Evolutionary conservation across 2,329 filamentous ascomycete genomes (phyloP).

Genomic region (Pyrenochaeta sp.): DNA sequence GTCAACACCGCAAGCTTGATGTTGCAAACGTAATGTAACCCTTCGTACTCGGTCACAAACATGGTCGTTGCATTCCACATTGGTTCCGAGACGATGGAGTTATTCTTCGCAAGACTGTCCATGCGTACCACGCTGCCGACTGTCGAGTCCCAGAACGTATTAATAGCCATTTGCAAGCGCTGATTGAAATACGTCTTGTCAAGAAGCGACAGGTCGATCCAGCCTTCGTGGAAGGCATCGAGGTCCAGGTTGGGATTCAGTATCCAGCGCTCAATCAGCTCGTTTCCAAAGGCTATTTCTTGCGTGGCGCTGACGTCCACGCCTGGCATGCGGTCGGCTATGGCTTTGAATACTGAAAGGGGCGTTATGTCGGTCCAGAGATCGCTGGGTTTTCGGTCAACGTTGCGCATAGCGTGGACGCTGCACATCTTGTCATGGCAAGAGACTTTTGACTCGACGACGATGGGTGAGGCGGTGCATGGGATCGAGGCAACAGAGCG

Average conservation of each 20-base stretch:
- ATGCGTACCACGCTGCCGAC: conserved; percentile 1
- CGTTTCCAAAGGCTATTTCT: background rate
- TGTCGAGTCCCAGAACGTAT: conserved; percentile 16
- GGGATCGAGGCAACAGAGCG: background rate
- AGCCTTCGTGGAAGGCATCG: background rate
- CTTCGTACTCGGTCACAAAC: background rate
- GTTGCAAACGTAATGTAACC: conserved; percentile 5
- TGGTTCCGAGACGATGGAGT: background rate
- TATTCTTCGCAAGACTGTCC: background rate
- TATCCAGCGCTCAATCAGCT: conserved; percentile 5
- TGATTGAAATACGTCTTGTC: conserved; percentile 1
- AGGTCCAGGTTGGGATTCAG: background rate
- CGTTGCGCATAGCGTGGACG: conserved; percentile 1
- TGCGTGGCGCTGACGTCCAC: background rate
- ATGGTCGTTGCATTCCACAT: background rate
- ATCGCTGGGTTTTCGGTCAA: background rate
- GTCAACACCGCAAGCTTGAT: conserved; percentile 6
- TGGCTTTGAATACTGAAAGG: background rate
- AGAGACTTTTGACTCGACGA: conserved; percentile 1
- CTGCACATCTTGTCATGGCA: conserved; percentile 1
- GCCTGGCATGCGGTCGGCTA: conserved; percentile 1
- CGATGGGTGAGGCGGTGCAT: background rate
- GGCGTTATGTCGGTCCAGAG: conserved; percentile 1
- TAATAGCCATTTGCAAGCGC: conserved; percentile 14
- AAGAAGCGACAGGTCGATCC: background rate